phyloP scores from a whole-genome alignment of 2,329 filamentous ascomycete genomes.

The Pestalotiopsis sp. region DNA sequence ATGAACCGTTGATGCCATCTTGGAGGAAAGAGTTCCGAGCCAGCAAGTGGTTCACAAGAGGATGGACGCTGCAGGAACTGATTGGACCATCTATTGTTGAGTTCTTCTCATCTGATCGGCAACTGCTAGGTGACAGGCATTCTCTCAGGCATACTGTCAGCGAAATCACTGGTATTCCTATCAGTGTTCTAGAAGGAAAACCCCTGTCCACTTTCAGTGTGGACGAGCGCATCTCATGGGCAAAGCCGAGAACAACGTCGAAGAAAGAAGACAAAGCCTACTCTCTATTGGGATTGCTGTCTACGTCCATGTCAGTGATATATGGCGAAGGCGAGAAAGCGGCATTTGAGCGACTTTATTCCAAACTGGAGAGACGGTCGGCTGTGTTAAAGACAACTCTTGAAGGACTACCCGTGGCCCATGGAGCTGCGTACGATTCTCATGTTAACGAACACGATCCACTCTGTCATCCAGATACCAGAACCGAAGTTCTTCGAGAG shows the following conservation, averaged over 20 bases:
- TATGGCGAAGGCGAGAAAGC: conserved; percentile 21
- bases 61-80: conserved; percentile 14
- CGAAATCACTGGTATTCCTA: conserved; percentile 24
- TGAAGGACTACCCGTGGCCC: background rate
- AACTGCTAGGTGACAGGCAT: conserved; percentile 26
- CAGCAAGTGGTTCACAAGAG: background rate
- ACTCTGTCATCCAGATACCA: conserved; percentile 33
- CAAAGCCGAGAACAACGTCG: conserved; percentile 25
- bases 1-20: background rate
- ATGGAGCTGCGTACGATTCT: conserved; percentile 15
- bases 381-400: background rate
- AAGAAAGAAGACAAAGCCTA: conserved; percentile 23
- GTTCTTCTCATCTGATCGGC: conserved; percentile 27
- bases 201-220: conserved; percentile 19
- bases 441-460: conserved; percentile 33
- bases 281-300: conserved; percentile 26
- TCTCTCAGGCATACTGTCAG: conserved; percentile 23
- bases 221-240: conserved; percentile 28
- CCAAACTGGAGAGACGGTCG: background rate
- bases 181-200: conserved; percentile 19
- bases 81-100: conserved; percentile 26
- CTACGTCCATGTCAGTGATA: conserved; percentile 21
- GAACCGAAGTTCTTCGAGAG: conserved; percentile 30
- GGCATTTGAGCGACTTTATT: background rate
- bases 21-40: background rate